Base-by-base conservation (phyloP, 169 alveolate species). In the Plasmodium falciparum region DNA sequence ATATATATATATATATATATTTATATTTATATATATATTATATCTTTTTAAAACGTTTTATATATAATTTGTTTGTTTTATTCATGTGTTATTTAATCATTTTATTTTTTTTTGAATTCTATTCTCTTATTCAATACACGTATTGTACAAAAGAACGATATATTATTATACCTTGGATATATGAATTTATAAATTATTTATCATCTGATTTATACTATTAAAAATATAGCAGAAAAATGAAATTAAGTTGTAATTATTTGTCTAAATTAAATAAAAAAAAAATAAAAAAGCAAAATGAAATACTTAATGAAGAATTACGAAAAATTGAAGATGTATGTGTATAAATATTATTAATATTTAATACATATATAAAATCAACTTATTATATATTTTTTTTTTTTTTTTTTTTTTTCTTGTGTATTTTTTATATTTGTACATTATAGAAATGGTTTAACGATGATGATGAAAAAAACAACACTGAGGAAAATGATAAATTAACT, bases 221-320 rank as follows among this genome's bases (percentile, higher is more conserved):
- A 70, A 13, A 15, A 13, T 22, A 73, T 52, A 54, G 58, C 54
- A 62, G 29, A 73, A 73, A 54, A 56, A 76, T 76, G 89, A 66
- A 63, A 22, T 70, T 56, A 29, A 76, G 70, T 65, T 24, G 70
- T 65, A 76, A 76, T 47, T 17, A 24, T 76, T 65, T 76, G 89
- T 50, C 89, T 50, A 76, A 63, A 52, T 47, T 76, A 62, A 76
- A 76, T 49, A 75, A 73, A 59, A 74, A 74, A 58, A 74, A 76
- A 39, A 76, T 63, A 65, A 76, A 76, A 76, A 76, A 63, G 67
- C 71, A 76, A 33, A 76, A 76, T 76, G 70, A 65, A 56, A 63
- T 76, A 52, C 47, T 76, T 63, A 65, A 66, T 65, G 70, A 75
- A 13, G 89, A 76, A 49, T 67, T 76, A 58, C 17, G 66, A 22